Evolutionary conservation across 768 basidiomycete genomes (phyloP).

Genomic region (Xerocomus potaroensis): DNA sequence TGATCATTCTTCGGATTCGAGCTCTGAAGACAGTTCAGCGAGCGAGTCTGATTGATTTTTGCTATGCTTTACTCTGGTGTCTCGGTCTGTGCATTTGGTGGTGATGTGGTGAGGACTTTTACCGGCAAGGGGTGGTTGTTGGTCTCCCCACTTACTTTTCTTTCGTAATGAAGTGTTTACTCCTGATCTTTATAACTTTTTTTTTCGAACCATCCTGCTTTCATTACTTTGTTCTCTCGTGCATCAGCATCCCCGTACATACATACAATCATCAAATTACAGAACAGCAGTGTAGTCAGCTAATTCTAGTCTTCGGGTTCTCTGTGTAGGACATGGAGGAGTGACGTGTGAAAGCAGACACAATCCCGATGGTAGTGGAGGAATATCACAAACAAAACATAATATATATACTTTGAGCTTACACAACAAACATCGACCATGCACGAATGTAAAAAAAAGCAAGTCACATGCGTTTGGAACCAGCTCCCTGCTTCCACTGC

Average conservation of each 20-base stretch:
- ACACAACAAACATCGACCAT: background rate
- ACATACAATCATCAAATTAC: conserved; percentile 40
- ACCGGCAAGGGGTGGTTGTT: conserved; percentile 9
- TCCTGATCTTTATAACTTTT: conserved; percentile 36
- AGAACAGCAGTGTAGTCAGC: conserved; percentile 51
- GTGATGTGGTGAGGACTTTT: conserved; percentile 25
- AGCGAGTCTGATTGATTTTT: conserved; percentile 72
- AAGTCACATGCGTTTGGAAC: conserved; percentile 19
- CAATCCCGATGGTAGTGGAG: no score
- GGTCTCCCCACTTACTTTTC: conserved; percentile 22
- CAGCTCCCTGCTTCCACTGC: conserved; percentile 37
- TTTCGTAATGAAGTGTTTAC: conserved; percentile 26
- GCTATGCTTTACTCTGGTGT: conserved; percentile 10
- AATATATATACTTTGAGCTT: no score
- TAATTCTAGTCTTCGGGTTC: conserved; percentile 31
- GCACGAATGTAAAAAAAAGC: background rate
- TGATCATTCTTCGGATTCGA: conserved; percentile 77
- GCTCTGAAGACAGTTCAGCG: conserved; percentile 76
- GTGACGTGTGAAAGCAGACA: conserved; percentile 15
- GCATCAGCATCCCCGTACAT: conserved; percentile 34
- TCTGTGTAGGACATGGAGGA: conserved; percentile 22
- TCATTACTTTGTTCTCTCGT: conserved; percentile 21
- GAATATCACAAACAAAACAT: no score
- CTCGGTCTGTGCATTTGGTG: conserved; percentile 4
- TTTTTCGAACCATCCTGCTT: conserved; percentile 22